A percentile compares a stretch with the other conserved stretches of the same genome.
These are phyloP conservation scores for Hygrophorus pudorinus DNA, from an alignment of 768 basidiomycete genomes.

Conservation along the genomic window DNA sequence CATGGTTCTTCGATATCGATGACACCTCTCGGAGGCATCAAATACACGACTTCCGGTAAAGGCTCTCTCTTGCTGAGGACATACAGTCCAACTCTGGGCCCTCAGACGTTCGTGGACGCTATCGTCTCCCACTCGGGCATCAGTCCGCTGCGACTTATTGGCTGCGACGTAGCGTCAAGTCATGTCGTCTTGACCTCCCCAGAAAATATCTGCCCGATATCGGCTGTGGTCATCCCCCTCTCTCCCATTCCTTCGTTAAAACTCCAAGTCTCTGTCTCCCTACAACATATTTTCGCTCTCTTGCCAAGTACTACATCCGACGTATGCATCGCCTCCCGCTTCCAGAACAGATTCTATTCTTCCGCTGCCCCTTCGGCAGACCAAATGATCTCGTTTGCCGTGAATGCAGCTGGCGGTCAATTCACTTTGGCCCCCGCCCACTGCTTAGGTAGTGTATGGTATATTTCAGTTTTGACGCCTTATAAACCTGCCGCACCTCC, in stretches of 20 bases:
- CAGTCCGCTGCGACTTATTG: neutral
- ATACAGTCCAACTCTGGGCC: conserved; percentile 12
- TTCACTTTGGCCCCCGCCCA: conserved; percentile 21
- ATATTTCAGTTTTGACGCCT: conserved; percentile 25
- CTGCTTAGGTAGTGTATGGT: conserved; percentile 16
- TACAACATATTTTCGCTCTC: conserved; percentile 5
- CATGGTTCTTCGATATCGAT: conserved; percentile 17
- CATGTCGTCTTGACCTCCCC: conserved; percentile 3
- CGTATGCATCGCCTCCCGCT: conserved; percentile 13
- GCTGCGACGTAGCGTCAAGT: neutral
- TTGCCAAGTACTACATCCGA: conserved; percentile 7
- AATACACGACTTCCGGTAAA: conserved; percentile 16
- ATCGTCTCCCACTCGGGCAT: conserved; percentile 8
- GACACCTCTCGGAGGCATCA: conserved; percentile 15
- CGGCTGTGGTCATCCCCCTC: conserved; percentile 6
- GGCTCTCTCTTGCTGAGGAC: conserved; percentile 6
- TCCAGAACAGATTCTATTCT: conserved; percentile 8
- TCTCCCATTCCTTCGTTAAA: conserved; percentile 1
- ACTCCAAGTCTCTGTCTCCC: conserved; percentile 1
- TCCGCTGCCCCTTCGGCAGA: conserved; percentile 5
- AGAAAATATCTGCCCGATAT: neutral
- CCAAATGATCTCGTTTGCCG: conserved; percentile 13
- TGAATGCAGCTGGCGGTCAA: conserved; percentile 17
- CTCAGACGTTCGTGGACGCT: conserved; percentile 9
- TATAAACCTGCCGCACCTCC: conserved; percentile 13